phyloP scores from a whole-genome alignment of 2,329 filamentous ascomycete species.

The Ceratocystis diversiconidia region DNA sequence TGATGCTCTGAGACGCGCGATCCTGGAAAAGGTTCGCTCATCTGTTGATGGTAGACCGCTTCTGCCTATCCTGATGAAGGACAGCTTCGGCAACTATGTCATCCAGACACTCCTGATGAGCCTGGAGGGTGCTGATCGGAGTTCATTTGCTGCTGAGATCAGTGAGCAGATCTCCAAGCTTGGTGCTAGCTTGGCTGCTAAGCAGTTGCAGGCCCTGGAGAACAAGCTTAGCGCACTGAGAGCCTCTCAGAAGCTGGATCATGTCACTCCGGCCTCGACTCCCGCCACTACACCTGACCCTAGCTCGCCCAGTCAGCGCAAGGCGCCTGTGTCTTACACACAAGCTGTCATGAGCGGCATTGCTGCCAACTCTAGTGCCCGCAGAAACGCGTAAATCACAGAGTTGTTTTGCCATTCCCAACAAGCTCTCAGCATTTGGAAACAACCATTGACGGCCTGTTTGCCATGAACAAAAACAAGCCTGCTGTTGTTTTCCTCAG shows the following conservation, averaged over 20 bases:
- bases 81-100: constrained; percentile 92
- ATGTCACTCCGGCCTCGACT: constrained; percentile 36
- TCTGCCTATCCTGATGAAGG: constrained; percentile 68
- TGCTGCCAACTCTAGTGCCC: neutral
- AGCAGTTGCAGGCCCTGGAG: constrained; percentile 37
- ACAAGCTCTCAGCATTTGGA: too few relatives aligned
- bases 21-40: constrained; percentile 4
- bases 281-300: constrained; percentile 54
- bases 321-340: neutral
- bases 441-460: neutral
- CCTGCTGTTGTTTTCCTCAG: neutral
- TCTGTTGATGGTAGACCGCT: constrained; percentile 47
- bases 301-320: constrained; percentile 27
- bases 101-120: constrained; percentile 69
- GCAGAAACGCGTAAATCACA: constrained; percentile 7
- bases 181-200: constrained; percentile 50
- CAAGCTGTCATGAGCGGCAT: constrained; percentile 1
- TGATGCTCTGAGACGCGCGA: neutral
- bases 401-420: neutral
- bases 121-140: constrained; percentile 45
- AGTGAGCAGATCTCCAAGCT: constrained; percentile 45
- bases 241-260: constrained; percentile 32
- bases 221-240: constrained; percentile 21
- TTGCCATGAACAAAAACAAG: constrained; percentile 1
- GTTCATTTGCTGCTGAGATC: constrained; percentile 48